A percentile compares a stretch with the other conserved stretches of the same genome.
These are phyloP conservation scores for Santalum album DNA, from an alignment of 164 flowering plant genomes.

Conservation along the genomic window DNA sequence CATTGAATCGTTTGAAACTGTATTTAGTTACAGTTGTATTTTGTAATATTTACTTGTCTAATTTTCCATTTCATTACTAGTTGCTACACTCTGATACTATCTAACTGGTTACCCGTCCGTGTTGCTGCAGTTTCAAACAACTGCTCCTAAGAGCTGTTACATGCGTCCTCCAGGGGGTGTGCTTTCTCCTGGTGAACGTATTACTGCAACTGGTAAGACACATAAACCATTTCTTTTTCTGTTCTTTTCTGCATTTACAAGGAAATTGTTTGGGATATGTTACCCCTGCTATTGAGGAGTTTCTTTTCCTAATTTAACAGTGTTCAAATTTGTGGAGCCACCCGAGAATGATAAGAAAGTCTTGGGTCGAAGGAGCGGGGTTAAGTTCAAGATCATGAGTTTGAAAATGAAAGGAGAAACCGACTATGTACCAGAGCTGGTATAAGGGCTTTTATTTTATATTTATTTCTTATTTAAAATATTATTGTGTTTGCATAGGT, in stretches of 20 bases:
- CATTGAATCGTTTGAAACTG: neutral
- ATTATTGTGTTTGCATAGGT: too few relatives aligned
- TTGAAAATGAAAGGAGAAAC: neutral
- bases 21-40: too few relatives aligned
- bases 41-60: neutral
- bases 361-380: neutral
- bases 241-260: neutral
- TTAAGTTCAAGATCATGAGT: slow-evolving; percentile 3
- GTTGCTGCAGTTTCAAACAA: slow-evolving; percentile 1
- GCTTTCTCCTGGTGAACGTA: slow-evolving; percentile 40
- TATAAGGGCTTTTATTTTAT: neutral
- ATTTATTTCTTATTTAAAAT: too few relatives aligned
- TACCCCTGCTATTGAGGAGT: too few relatives aligned
- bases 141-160: slow-evolving; percentile 35
- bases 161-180: slow-evolving; percentile 53
- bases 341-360: neutral
- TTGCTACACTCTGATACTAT: neutral
- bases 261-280: too few relatives aligned
- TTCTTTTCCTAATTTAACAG: neutral
- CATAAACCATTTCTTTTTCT: neutral
- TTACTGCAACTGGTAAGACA: slow-evolving; percentile 36
- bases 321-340: slow-evolving; percentile 2
- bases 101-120: neutral
- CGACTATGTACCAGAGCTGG: neutral
- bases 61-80: neutral